Percentiles rank a stretch among this genome's conserved stretches.
Evolutionary conservation across 805 yeast genomes (phyloP).

Genomic region (Dipodascus geniculatus): DNA sequence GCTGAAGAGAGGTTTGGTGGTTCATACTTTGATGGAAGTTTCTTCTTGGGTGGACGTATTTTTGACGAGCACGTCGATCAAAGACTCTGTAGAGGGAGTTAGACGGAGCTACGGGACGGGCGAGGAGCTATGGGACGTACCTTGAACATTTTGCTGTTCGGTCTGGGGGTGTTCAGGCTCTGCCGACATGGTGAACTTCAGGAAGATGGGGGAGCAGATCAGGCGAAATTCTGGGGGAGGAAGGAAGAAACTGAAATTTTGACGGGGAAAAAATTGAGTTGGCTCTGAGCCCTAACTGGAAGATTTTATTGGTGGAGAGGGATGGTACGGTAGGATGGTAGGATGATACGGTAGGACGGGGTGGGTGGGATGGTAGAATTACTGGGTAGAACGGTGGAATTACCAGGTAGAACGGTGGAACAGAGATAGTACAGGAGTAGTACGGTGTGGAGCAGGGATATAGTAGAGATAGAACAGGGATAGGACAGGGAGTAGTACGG

Average conservation of each 20-base stretch:
- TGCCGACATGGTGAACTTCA: not conserved
- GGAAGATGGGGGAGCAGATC: not conserved
- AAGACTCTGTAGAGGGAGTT: not conserved
- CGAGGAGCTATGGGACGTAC: not conserved
- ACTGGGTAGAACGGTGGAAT: no score
- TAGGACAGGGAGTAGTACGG: no score
- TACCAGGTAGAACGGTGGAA: no score
- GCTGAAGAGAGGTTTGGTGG: not conserved
- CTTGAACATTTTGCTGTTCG: not conserved
- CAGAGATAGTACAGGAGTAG: no score
- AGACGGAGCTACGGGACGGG: not conserved
- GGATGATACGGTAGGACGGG: not conserved
- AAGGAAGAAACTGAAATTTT: not conserved
- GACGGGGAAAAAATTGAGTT: not conserved
- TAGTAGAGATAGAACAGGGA: no score
- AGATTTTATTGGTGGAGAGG: not conserved
- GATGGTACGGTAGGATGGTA: not conserved
- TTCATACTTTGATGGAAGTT: not conserved
- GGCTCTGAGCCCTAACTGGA: no score
- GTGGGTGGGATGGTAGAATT: not conserved
- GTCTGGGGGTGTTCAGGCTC: not conserved
- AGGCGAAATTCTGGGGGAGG: not conserved
- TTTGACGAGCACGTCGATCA: not conserved
- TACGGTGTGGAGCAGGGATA: no score
- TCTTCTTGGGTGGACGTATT: not conserved